phyloP scores from a whole-genome alignment of 202 grass and related monocot species.

The Hordeum pubiflorum region DNA sequence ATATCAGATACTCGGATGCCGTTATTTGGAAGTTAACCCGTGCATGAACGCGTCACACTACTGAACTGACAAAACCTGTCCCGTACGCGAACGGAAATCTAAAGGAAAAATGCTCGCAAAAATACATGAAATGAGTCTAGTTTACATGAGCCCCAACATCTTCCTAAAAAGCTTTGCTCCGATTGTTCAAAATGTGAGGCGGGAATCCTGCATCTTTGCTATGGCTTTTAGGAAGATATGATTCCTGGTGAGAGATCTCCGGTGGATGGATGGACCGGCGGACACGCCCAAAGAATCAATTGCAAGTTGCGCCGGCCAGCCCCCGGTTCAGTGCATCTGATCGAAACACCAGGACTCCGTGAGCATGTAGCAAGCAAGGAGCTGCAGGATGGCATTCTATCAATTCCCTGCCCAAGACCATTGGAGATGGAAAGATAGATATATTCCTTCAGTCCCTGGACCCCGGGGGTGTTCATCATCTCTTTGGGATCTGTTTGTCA shows the following conservation, averaged over 20 bases:
- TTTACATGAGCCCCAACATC: constrained; percentile 21
- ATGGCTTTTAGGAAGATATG: constrained; percentile 38
- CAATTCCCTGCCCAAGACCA: constrained; percentile 42
- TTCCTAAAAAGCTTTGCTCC: constrained; percentile 14
- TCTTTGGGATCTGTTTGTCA: constrained; percentile 39
- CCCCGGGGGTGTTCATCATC: background rate
- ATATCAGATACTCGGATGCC: background rate
- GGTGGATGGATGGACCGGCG: background rate
- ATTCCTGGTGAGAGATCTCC: constrained; percentile 36
- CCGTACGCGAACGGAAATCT: background rate
- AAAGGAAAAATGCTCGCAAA: background rate
- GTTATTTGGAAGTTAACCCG: background rate
- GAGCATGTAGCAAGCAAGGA: background rate
- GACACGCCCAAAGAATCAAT: constrained; percentile 10
- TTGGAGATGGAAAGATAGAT: constrained; percentile 46
- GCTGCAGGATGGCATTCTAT: constrained; percentile 19
- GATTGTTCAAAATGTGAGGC: constrained; percentile 34
- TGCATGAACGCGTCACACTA: background rate
- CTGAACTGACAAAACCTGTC: background rate
- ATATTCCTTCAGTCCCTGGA: constrained; percentile 35
- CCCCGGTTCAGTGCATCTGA: constrained; percentile 4
- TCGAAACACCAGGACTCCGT: background rate
- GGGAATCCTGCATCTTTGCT: constrained; percentile 38
- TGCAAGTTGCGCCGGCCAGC: constrained; percentile 18
- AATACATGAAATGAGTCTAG: constrained; percentile 10